A percentile compares a stretch with the other conserved stretches of the same genome.
phyloP scores from a whole-genome alignment of 495 filamentous ascomycete species.

The Xylaria venustula region DNA sequence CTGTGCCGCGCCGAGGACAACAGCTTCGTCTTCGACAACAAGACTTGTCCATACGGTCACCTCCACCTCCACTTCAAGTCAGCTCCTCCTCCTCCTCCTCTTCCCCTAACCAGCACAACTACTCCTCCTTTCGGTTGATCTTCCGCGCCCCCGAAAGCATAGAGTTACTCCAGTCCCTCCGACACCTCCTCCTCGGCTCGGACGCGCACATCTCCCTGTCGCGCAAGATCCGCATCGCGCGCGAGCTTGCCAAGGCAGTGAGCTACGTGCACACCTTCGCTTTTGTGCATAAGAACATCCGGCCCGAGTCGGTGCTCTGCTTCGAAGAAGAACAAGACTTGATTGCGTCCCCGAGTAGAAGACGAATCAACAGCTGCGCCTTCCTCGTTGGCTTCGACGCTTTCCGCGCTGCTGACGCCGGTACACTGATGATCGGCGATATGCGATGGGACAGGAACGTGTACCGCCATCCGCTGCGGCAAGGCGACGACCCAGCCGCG shows the following conservation, averaged over 20 bases:
- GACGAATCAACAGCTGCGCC: background rate
- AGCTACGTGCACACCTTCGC: conserved; percentile 45
- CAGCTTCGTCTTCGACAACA: no score
- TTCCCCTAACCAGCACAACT: background rate
- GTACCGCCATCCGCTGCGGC: conserved; percentile 55
- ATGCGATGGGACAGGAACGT: conserved; percentile 45
- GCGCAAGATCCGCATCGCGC: conserved; percentile 27
- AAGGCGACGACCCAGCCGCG: conserved; percentile 39
- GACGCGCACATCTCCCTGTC: background rate
- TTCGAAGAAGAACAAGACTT: conserved; percentile 22
- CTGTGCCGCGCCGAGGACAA: background rate
- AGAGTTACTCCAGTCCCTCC: background rate
- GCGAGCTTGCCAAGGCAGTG: conserved; percentile 39
- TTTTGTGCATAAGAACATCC: conserved; percentile 56
- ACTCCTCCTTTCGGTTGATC: background rate
- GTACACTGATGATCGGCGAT: conserved; percentile 39
- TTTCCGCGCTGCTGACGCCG: conserved; percentile 36
- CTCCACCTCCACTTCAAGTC: no score
- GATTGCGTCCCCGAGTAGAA: background rate
- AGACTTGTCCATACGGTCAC: no score
- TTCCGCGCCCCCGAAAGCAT: background rate
- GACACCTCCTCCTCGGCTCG: background rate
- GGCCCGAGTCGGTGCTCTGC: conserved; percentile 49
- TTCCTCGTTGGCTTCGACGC: conserved; percentile 49
- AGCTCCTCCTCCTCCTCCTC: background rate